Evolutionary conservation across 192 early-diverging fungal species (phyloP).

Genomic region (Oehlia diaphana): DNA sequence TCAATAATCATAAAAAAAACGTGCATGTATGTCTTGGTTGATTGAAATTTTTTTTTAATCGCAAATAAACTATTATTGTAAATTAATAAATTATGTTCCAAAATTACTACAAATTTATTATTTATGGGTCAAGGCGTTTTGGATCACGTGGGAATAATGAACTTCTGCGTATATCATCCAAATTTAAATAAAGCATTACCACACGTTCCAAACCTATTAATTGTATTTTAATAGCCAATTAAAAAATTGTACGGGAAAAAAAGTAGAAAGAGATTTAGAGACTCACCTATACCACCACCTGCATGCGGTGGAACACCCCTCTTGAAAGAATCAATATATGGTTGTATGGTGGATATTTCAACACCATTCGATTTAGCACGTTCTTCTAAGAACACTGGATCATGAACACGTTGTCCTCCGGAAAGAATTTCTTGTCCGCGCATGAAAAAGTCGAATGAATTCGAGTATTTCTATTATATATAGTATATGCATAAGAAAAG

Average conservation of each 20-base stretch:
- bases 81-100: neutral
- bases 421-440: slow-evolving; percentile 98
- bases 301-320: slow-evolving; percentile 96
- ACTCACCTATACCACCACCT: slow-evolving; percentile 88
- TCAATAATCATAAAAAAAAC: neutral
- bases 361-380: slow-evolving; percentile 76
- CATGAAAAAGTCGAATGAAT: slow-evolving; percentile 99
- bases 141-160: slow-evolving; percentile 98
- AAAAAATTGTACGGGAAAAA: neutral
- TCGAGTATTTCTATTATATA: slow-evolving; percentile 75
- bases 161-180: slow-evolving; percentile 90
- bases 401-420: slow-evolving; percentile 98
- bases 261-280: neutral
- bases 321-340: slow-evolving; percentile 95
- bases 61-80: neutral
- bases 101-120: too few species aligned
- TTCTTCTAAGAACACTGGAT: slow-evolving; percentile 76
- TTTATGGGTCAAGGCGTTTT: slow-evolving; percentile 84
- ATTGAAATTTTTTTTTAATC: neutral
- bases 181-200: slow-evolving; percentile 92
- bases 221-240: neutral
- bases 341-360: slow-evolving; percentile 79
- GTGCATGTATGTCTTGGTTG: neutral
- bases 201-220: slow-evolving; percentile 86
- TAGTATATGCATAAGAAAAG: neutral